phyloP scores from a whole-genome alignment of 441 rosid species.

The Erodium texanum region DNA sequence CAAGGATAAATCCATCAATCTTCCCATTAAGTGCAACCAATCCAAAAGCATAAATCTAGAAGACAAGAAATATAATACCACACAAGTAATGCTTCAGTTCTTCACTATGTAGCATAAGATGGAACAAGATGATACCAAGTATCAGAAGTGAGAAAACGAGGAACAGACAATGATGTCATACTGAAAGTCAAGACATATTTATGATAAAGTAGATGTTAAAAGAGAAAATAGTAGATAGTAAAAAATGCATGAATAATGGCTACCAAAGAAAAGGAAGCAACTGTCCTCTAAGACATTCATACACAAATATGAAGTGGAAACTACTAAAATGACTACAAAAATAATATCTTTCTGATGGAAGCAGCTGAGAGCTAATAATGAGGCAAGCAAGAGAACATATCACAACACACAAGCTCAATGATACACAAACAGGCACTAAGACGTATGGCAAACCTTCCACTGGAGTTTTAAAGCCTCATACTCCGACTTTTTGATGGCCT shows the following conservation, averaged over 20 bases:
- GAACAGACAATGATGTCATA: background rate
- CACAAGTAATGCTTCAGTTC: background rate
- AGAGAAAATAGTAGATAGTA: background rate
- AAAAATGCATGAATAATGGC: background rate
- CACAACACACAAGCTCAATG: background rate
- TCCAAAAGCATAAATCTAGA: background rate
- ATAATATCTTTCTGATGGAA: background rate
- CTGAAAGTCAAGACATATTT: background rate
- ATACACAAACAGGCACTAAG: background rate
- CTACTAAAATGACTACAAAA: background rate
- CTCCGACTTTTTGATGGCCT: constrained; percentile 51
- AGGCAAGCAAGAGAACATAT: background rate
- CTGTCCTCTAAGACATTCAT: background rate
- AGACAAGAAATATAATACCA: background rate
- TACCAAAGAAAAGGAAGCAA: background rate
- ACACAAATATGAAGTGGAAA: background rate
- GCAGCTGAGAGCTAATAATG: background rate
- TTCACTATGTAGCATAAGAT: background rate
- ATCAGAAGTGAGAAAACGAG: background rate
- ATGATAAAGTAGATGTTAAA: background rate
- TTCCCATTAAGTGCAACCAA: background rate
- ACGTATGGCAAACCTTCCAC: constrained; percentile 62
- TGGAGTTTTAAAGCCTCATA: constrained; percentile 69
- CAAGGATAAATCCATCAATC: background rate
- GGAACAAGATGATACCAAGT: background rate